Evolutionary conservation across 805 yeast genomes (phyloP).

Genomic region (Zygosaccharomyces lentus): DNA sequence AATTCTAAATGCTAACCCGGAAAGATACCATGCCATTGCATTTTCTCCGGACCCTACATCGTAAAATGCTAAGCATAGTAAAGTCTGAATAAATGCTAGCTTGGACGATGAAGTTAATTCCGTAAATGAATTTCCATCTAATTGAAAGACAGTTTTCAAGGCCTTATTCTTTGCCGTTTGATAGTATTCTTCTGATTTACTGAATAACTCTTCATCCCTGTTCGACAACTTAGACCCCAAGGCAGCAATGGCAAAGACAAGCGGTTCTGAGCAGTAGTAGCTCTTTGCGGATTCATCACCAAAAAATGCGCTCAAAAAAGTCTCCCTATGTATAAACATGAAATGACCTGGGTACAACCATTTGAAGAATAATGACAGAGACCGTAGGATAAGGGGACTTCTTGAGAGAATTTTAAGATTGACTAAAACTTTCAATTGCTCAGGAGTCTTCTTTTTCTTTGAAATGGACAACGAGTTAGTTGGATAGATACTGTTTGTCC

Average conservation of each 20-base stretch:
- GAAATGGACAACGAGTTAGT: constrained; percentile 25
- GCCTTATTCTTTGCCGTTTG: constrained; percentile 42
- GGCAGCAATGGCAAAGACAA: constrained; percentile 51
- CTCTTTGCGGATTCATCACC: constrained; percentile 32
- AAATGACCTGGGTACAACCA: constrained; percentile 62
- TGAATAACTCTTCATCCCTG: constrained; percentile 31
- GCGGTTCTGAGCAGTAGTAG: constrained; percentile 49
- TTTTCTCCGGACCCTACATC: constrained; percentile 55
- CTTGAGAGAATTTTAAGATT: constrained; percentile 22
- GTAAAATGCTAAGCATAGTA: constrained; percentile 50
- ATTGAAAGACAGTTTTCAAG: constrained; percentile 37
- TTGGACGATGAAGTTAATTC: constrained; percentile 38
- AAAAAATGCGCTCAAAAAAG: constrained; percentile 53
- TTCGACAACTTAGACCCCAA: constrained; percentile 49
- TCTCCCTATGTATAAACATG: constrained; percentile 55
- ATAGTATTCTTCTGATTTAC: constrained; percentile 42
- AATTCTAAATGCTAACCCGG: constrained; percentile 56
- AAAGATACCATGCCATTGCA: constrained; percentile 56
- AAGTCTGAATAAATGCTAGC: constrained; percentile 51
- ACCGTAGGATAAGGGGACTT: constrained; percentile 24
- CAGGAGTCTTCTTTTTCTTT: constrained; percentile 10
- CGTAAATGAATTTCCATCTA: constrained; percentile 24
- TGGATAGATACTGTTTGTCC: constrained; percentile 28
- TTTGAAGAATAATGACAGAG: constrained; percentile 40
- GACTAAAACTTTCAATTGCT: constrained; percentile 12